Percentiles rank a stretch among this genome's conserved stretches.
Conservation (phyloP, 176 grass and related monocot genomes). For the Leersia perrieri region DNA sequence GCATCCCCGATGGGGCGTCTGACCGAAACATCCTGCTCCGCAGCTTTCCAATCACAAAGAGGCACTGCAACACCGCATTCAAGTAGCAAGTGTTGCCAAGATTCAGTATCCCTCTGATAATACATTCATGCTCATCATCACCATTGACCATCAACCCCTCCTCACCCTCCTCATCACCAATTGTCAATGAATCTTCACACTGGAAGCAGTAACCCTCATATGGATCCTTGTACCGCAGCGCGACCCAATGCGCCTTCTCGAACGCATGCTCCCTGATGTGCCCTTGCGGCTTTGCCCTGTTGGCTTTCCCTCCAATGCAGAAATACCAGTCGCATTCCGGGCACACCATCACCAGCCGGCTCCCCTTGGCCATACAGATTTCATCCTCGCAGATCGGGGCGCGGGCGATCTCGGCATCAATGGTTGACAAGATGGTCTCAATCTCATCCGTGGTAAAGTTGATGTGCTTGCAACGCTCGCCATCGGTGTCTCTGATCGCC, state of each 20-base stretch:
- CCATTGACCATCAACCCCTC: background rate
- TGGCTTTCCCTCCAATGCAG: conserved; percentile 10
- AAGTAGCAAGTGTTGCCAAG: conserved; percentile 66
- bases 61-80: conserved; percentile 79
- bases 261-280: conserved; percentile 59
- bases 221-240: conserved; percentile 29
- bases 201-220: conserved; percentile 61
- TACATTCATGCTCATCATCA: background rate
- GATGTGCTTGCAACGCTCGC: conserved; percentile 4
- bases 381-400: too few species aligned
- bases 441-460: background rate
- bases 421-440: too few species aligned
- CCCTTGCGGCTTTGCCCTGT: too few species aligned
- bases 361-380: background rate
- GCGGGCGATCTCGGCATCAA: too few species aligned
- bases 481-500: background rate
- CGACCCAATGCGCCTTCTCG: conserved; percentile 40
- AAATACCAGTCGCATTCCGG: conserved; percentile 47
- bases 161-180: background rate
- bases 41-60: conserved; percentile 61
- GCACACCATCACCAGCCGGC: conserved; percentile 52
- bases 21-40: conserved; percentile 34
- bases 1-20: conserved; percentile 21
- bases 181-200: conserved; percentile 15
- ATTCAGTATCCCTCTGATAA: conserved; percentile 66